Evolutionary conservation across 805 yeast species (phyloP).

Genomic region (Ogataea zsoltii): DNA sequence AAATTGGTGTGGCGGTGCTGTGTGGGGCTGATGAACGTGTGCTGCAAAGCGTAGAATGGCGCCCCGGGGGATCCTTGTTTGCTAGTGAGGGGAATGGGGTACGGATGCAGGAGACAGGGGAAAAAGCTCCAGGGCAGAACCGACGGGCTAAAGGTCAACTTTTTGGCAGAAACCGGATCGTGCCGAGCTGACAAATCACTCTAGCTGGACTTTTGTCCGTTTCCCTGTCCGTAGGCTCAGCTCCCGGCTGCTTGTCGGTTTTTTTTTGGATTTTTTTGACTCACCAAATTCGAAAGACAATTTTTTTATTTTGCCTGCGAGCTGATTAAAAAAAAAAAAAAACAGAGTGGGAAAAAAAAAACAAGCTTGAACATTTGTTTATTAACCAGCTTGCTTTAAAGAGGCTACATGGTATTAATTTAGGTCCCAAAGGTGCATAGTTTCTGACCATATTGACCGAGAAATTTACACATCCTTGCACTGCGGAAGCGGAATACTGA

Average conservation of each 20-base stretch:
- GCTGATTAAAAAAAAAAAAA: neutral
- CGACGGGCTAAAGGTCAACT: too few relatives aligned
- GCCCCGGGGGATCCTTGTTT: conserved; percentile 5
- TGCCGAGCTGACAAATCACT: too few relatives aligned
- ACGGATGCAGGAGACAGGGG: neutral
- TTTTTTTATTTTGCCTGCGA: conserved; percentile 3
- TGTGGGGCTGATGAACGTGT: neutral
- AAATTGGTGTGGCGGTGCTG: too few relatives aligned
- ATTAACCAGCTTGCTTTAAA: neutral
- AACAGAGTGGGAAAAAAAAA: conserved; percentile 1
- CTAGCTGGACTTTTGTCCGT: neutral
- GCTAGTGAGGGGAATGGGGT: conserved; percentile 8
- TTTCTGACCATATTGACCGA: neutral
- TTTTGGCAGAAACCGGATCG: too few relatives aligned
- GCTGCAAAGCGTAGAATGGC: neutral
- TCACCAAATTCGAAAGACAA: neutral
- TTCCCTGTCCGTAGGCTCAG: neutral
- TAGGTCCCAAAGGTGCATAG: too few relatives aligned
- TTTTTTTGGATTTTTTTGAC: too few relatives aligned
- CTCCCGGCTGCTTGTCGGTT: too few relatives aligned
- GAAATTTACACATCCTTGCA: neutral
- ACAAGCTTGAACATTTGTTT: neutral
- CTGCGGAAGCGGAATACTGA: conserved; percentile 1
- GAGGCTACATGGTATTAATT: neutral
- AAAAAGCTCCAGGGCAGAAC: too few relatives aligned